Percentiles rank a stretch among this genome's conserved stretches.
Conservation (phyloP, 2,329 filamentous ascomycete genomes). For the Colletotrichum caudatum region DNA sequence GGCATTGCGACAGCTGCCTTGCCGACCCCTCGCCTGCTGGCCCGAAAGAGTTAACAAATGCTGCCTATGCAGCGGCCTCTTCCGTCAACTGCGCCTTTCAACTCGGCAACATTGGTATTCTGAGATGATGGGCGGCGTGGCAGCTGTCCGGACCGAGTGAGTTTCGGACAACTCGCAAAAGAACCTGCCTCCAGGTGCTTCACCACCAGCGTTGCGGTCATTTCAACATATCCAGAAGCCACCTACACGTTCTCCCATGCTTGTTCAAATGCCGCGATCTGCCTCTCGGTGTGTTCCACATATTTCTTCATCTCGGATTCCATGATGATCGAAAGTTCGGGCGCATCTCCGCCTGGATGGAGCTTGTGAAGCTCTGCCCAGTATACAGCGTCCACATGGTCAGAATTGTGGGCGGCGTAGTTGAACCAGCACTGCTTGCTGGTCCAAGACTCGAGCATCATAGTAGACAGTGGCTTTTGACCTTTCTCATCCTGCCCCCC, state of each 20-base stretch:
- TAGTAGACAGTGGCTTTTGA: conserved; percentile 24
- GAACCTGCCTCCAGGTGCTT: too few relatives aligned
- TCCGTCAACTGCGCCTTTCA: too few relatives aligned
- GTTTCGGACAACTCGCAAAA: too few relatives aligned
- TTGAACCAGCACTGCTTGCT: conserved; percentile 38
- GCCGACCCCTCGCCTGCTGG: too few relatives aligned
- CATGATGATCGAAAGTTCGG: not conserved
- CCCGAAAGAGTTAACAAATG: too few relatives aligned
- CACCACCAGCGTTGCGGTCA: too few relatives aligned
- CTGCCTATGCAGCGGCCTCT: too few relatives aligned
- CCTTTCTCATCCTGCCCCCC: not conserved
- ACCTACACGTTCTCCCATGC: not conserved
- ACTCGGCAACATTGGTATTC: too few relatives aligned
- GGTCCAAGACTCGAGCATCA: conserved; percentile 38
- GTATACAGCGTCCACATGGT: conserved; percentile 52
- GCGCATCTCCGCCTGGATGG: not conserved
- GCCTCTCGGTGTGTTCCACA: conserved; percentile 12
- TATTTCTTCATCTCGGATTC: conserved; percentile 13
- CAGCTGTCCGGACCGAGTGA: too few relatives aligned
- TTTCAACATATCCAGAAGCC: too few relatives aligned
- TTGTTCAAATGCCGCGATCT: not conserved
- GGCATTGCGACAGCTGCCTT: too few relatives aligned
- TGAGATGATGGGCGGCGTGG: too few relatives aligned
- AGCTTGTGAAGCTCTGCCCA: conserved; percentile 47
- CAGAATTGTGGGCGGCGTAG: conserved; percentile 31